Evolutionary conservation across 768 basidiomycete species (phyloP).

Genomic region (Tubosaeta sp.): DNA sequence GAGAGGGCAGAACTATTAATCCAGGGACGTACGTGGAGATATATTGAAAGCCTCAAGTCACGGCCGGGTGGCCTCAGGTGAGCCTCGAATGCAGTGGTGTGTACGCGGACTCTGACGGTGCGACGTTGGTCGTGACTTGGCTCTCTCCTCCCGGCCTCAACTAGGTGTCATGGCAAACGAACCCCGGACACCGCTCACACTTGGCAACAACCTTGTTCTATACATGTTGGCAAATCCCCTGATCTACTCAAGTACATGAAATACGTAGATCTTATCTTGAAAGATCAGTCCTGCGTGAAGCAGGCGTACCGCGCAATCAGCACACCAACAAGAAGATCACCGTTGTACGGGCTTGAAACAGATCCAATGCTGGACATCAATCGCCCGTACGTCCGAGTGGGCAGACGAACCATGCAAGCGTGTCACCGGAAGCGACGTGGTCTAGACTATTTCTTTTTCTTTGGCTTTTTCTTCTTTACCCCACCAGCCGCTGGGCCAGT

Average conservation of each 20-base stretch:
- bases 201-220: slow-evolving; percentile 1
- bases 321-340: not conserved
- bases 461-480: slow-evolving; percentile 79
- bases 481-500: slow-evolving; percentile 47
- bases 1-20: not conserved
- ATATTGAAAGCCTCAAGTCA: slow-evolving; percentile 3
- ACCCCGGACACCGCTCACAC: slow-evolving; percentile 19
- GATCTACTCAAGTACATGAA: slow-evolving; percentile 1
- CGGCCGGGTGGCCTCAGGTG: slow-evolving; percentile 17
- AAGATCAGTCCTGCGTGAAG: not conserved
- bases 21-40: slow-evolving; percentile 12
- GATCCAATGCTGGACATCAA: not conserved
- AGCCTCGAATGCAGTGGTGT: slow-evolving; percentile 14
- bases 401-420: slow-evolving; percentile 7
- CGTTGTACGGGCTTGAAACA: slow-evolving; percentile 1
- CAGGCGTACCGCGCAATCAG: not conserved
- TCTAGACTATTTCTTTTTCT: slow-evolving; percentile 62
- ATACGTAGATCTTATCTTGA: not conserved
- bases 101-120: not conserved
- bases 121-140: slow-evolving; percentile 3
- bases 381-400: not conserved
- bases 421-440: slow-evolving; percentile 1
- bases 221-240: not conserved
- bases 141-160: slow-evolving; percentile 4
- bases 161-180: slow-evolving; percentile 7